Percentiles rank a stretch among this genome's conserved stretches.
These are phyloP conservation scores for Pichia occidentalis DNA, from an alignment of 805 yeast species.

Conservation along the genomic window DNA sequence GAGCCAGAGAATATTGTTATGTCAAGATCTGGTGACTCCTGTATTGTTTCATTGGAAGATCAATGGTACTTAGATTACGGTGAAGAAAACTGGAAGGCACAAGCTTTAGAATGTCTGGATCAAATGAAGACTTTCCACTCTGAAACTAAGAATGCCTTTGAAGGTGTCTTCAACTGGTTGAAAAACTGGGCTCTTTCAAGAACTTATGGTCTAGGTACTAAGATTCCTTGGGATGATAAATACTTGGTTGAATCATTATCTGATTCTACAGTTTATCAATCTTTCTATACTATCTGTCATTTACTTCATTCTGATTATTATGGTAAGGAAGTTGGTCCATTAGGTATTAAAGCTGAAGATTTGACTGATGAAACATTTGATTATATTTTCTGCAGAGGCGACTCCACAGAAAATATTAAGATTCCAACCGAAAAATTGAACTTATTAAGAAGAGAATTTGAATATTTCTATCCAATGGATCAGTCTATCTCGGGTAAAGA, in stretches of 20 bases:
- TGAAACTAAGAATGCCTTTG: conserved; percentile 87
- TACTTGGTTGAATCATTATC: conserved; percentile 91
- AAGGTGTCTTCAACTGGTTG: conserved; percentile 91
- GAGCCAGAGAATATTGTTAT: conserved; percentile 90
- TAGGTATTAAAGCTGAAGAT: conserved; percentile 70
- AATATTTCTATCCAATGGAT: conserved; percentile 94
- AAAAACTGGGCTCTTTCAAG: conserved; percentile 98
- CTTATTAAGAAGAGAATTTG: conserved; percentile 85
- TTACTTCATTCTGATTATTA: conserved; percentile 80
- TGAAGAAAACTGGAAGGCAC: conserved; percentile 81
- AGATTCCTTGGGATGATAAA: conserved; percentile 93
- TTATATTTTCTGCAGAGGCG: conserved; percentile 65
- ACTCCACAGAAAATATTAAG: conserved; percentile 44
- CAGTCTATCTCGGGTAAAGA: conserved; percentile 92
- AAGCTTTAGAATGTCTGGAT: conserved; percentile 72
- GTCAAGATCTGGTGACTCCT: conserved; percentile 94
- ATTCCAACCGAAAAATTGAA: conserved; percentile 65
- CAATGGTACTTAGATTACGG: conserved; percentile 99
- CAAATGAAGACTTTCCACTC: conserved; percentile 70
- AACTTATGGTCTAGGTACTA: conserved; percentile 92
- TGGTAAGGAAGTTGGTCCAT: conserved; percentile 69
- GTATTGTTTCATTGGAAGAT: conserved; percentile 95
- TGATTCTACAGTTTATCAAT: conserved; percentile 93
- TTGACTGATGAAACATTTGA: conserved; percentile 93
- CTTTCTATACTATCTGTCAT: conserved; percentile 87